Base-by-base conservation (phyloP, 441 rosid species). In the Populus trichocarpa region DNA sequence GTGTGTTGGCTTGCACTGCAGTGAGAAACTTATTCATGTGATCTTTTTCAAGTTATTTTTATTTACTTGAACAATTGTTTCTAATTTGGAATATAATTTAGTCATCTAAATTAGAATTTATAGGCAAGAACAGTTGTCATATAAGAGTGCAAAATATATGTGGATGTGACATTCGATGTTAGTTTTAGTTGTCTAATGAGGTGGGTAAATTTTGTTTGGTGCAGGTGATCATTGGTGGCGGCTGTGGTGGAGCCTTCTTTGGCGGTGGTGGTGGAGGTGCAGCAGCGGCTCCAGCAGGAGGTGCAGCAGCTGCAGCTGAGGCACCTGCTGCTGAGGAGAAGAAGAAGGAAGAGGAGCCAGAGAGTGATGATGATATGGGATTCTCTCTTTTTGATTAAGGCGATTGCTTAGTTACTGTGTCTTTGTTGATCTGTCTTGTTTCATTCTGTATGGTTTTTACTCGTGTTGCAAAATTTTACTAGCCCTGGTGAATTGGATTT, bases 291-390 rank as follows among this genome's bases (percentile, higher is more conserved):
- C 84, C 90, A 28, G 87, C 89, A 1, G 87, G 83, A 8, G 87
- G 85, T 8, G 81, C 91, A 1, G 87, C 84, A 8, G 88, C 86
- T 9, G 81, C 91, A 10, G 90, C 89, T 2, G 70, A 90, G 0
- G 93, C 82, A 4, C 89, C 88, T 25, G 85, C 92, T 12, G 67
- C 89, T 0, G 90, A 90, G 10, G 89, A 83, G 81, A 94, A 88
- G 72, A 85, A 86, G 82, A 90, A 90, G 90, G 78, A 89, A 83
- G 89, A 91, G 75, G 89, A 86, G 74, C 94, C 90, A 74, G 88
- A 86, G 75, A 90, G 88, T n/a, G 95, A 92, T 18, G 94, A 84
- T 0, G 96, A 92, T 57, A 82, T 90, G 87, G 94, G 96, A 76
- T 87, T 92, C 84, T 89, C 90, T 14, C 88, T 92, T 69, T 92